Percentiles rank a stretch among this genome's conserved stretches.
These are phyloP conservation scores for Colletotrichum sp. DNA, from an alignment of 2,329 filamentous ascomycete genomes.

Conservation along the genomic window DNA sequence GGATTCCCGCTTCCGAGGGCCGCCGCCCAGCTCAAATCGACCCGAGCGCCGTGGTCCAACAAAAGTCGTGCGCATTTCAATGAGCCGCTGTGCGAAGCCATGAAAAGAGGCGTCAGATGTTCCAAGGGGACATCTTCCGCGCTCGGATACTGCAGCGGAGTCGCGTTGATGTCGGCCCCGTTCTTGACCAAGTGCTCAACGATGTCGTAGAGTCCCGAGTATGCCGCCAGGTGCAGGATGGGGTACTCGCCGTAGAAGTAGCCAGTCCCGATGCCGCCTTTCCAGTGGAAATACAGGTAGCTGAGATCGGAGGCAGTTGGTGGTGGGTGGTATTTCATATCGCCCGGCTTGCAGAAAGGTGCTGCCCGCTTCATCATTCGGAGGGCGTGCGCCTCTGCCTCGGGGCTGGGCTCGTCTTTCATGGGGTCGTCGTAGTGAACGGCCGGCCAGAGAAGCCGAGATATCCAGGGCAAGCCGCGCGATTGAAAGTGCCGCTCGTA, in stretches of 20 bases:
- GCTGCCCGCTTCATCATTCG: background rate
- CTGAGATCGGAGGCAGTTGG: background rate
- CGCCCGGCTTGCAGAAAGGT: background rate
- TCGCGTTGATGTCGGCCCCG: background rate
- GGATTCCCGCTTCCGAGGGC: background rate
- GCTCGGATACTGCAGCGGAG: background rate
- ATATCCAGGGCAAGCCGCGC: background rate
- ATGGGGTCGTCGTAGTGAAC: background rate
- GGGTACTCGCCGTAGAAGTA: background rate
- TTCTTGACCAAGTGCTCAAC: background rate
- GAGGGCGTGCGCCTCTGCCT: background rate
- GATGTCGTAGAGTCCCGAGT: background rate
- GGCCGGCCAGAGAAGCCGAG: background rate
- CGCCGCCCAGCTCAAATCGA: background rate
- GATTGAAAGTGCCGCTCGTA: background rate
- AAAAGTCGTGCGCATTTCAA: background rate
- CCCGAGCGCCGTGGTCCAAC: background rate
- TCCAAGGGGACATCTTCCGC: background rate
- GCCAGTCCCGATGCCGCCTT: background rate
- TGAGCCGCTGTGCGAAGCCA: background rate
- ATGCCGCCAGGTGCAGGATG: background rate
- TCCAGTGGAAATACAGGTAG: background rate
- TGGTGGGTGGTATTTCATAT: background rate
- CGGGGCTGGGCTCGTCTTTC: background rate
- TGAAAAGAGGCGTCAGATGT: background rate